Percentiles rank a stretch among this genome's conserved stretches.
These are phyloP conservation scores for Podila minutissima DNA, from an alignment of 192 early-diverging fungal genomes.

Conservation along the genomic window DNA sequence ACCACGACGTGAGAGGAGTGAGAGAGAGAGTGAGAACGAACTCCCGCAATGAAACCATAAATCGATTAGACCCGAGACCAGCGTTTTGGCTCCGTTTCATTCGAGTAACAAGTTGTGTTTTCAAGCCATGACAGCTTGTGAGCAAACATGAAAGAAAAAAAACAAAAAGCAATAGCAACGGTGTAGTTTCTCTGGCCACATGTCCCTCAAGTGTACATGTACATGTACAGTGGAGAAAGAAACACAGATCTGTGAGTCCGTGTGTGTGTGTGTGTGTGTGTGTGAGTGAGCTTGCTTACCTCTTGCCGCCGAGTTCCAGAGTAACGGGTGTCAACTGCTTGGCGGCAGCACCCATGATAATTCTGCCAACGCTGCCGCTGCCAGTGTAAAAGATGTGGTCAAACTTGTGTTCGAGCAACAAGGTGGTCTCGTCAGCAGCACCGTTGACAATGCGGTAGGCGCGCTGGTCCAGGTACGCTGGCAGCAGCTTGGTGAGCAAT, in stretches of 20 bases:
- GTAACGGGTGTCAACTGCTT: conserved; percentile 89
- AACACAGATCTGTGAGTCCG: background rate
- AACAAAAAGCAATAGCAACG: no score
- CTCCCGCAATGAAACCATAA: conserved; percentile 8
- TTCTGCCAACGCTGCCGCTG: conserved; percentile 79
- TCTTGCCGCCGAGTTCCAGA: conserved; percentile 96
- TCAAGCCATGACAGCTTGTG: background rate
- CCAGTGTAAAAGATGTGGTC: conserved; percentile 98
- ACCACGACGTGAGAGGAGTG: background rate
- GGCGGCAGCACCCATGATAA: conserved; percentile 86
- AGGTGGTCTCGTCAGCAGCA: conserved; percentile 77
- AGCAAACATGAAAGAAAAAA: background rate
- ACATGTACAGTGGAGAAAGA: background rate
- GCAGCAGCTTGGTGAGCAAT: conserved; percentile 69
- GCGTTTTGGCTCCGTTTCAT: background rate
- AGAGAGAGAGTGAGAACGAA: background rate
- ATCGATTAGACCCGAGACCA: conserved; percentile 1
- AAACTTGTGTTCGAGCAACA: conserved; percentile 79
- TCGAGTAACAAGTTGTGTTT: no score
- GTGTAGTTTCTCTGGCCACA: no score
- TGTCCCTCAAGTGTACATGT: no score
- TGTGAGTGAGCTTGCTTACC: conserved; percentile 45
- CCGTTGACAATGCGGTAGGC: conserved; percentile 82
- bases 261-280: no score
- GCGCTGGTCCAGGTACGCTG: conserved; percentile 79